Conservation (phyloP, 345 rosid genomes). For the Kandelia obovata region DNA sequence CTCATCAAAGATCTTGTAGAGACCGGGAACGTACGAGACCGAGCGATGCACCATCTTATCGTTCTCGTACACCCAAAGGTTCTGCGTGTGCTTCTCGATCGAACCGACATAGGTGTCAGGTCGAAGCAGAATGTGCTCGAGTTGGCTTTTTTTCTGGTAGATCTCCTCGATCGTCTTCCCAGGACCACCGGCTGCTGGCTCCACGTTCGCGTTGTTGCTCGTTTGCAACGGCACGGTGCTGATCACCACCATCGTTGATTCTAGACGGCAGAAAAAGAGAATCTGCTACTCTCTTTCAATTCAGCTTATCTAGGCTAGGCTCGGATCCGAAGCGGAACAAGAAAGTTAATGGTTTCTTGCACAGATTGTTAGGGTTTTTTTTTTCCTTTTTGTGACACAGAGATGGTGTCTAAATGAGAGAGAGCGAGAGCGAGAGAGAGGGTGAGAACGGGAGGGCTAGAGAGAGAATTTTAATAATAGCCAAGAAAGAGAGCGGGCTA, state of each 20-base stretch:
- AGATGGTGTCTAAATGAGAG: constrained; percentile 14
- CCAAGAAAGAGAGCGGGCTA: not conserved
- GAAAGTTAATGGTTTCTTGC: not conserved
- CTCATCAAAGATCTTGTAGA: constrained; percentile 96
- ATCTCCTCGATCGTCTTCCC: constrained; percentile 76
- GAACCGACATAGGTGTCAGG: constrained; percentile 98
- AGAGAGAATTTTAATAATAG: not conserved
- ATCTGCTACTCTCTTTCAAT: not conserved
- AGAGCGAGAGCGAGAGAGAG: no score
- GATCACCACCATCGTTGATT: constrained; percentile 28
- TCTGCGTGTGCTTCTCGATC: constrained; percentile 83
- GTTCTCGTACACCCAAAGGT: constrained; percentile 78
- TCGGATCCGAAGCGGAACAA: not conserved
- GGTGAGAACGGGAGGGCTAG: not conserved
- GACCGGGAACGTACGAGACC: constrained; percentile 82
- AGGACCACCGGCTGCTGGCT: constrained; percentile 7
- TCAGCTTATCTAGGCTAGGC: not conserved
- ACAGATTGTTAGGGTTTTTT: not conserved
- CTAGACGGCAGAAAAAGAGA: not conserved
- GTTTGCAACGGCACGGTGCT: constrained; percentile 52
- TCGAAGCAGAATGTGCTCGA: constrained; percentile 94
- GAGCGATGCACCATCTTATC: constrained; percentile 66
- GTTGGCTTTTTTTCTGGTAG: constrained; percentile 98
- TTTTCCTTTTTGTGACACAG: constrained; percentile 6
- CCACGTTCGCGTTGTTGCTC: constrained; percentile 64